Evolutionary conservation across 1,139 yeast species (phyloP).

Genomic region (Candida albicans): DNA sequence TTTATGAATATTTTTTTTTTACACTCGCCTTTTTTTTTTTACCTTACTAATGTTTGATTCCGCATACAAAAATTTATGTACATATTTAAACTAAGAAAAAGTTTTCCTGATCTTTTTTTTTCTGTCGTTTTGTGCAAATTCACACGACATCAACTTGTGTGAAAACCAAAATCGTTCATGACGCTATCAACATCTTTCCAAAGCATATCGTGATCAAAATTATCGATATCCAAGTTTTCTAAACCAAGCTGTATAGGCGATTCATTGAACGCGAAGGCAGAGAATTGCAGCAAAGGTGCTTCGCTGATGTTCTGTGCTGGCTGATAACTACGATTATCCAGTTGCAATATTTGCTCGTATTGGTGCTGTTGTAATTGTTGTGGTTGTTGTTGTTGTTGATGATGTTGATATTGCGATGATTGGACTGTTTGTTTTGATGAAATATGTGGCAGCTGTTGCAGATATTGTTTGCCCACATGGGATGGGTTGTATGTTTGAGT

Average conservation of each 20-base stretch:
- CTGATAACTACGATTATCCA: background rate
- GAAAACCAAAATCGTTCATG: slow-evolving; percentile 94
- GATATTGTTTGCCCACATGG: background rate
- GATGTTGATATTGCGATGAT: slow-evolving; percentile 3
- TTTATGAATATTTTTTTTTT: too few relatives aligned
- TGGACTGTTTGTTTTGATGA: background rate
- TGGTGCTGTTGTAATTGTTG: too few relatives aligned
- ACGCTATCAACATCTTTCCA: slow-evolving; percentile 92
- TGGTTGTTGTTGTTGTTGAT: slow-evolving; percentile 6
- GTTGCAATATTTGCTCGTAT: too few relatives aligned
- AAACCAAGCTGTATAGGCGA: slow-evolving; percentile 34
- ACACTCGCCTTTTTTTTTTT: too few relatives aligned
- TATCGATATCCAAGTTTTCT: slow-evolving; percentile 34
- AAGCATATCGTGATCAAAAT: slow-evolving; percentile 59
- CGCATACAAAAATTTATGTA: slow-evolving; percentile 5
- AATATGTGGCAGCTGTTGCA: too few relatives aligned
- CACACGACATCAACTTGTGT: slow-evolving; percentile 26
- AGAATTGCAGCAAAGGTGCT: slow-evolving; percentile 5
- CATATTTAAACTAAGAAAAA: too few relatives aligned
- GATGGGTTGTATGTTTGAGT: background rate
- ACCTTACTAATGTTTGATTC: too few relatives aligned
- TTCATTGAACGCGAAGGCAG: slow-evolving; percentile 22
- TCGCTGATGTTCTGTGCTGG: slow-evolving; percentile 15
- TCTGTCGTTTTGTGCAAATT: background rate
- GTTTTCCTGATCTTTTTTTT: too few relatives aligned